A percentile compares a stretch with the other conserved stretches of the same genome.
Evolutionary conservation across 108 stramenopile genomes (phyloP).

Genomic region (Pseudonitzschia delicatissima): DNA sequence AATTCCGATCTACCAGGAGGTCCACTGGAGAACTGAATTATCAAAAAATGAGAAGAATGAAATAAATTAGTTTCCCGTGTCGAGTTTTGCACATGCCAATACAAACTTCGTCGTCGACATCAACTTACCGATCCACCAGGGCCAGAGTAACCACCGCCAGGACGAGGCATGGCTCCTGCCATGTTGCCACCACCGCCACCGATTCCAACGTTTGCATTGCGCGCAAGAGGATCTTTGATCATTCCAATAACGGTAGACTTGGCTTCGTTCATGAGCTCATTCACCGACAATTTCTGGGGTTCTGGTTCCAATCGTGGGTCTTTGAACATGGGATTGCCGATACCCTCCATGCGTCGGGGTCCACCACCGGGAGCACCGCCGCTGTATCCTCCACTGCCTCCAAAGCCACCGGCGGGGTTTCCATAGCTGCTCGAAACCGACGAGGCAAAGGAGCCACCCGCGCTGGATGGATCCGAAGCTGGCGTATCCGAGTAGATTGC

Average conservation of each 20-base stretch:
- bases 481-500: conserved; percentile 84
- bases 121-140: conserved; percentile 53
- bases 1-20: conserved; percentile 77
- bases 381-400: conserved; percentile 20
- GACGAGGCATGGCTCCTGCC: conserved; percentile 29
- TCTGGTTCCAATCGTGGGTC: conserved; percentile 72
- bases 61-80: background rate
- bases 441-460: conserved; percentile 19
- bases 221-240: conserved; percentile 87
- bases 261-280: conserved; percentile 49
- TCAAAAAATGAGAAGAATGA: conserved; percentile 1
- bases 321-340: conserved; percentile 87
- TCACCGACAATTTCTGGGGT: conserved; percentile 26
- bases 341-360: conserved; percentile 74
- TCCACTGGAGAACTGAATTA: conserved; percentile 36
- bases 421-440: conserved; percentile 36
- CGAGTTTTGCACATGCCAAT: conserved; percentile 5
- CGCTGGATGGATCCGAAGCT: conserved; percentile 2
- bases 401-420: conserved; percentile 8
- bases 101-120: background rate
- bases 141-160: conserved; percentile 37
- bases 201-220: conserved; percentile 37
- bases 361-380: conserved; percentile 19
- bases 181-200: conserved; percentile 9
- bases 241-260: conserved; percentile 72